phyloP scores from a whole-genome alignment of 805 yeast genomes.

The Candida ficus region DNA sequence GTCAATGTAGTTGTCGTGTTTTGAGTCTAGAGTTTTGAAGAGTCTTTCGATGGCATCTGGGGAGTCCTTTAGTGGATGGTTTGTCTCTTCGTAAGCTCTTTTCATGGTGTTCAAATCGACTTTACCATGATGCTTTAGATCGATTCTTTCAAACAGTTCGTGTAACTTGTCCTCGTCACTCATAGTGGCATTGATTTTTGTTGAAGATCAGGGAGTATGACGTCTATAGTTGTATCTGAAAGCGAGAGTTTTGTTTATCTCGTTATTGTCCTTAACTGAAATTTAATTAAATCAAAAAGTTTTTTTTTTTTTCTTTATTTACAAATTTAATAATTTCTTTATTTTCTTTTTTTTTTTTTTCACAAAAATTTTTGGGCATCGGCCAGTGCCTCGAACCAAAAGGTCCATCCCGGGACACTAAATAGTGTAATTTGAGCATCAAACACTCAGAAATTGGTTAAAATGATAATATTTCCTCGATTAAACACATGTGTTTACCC shows the following conservation, averaged over 20 bases:
- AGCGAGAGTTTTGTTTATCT: too few relatives aligned
- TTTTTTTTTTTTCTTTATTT: too few relatives aligned
- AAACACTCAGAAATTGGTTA: neutral
- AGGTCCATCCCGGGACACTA: too few relatives aligned
- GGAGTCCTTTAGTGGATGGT: constrained; percentile 63
- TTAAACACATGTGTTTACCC: neutral
- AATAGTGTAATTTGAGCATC: neutral
- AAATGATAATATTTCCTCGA: neutral
- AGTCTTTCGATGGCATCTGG: constrained; percentile 53
- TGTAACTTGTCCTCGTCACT: constrained; percentile 7
- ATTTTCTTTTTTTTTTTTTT: too few relatives aligned
- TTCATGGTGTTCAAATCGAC: constrained; percentile 33
- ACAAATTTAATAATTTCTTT: too few relatives aligned
- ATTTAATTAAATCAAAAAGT: too few relatives aligned
- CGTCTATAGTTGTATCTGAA: neutral
- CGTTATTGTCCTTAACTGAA: too few relatives aligned
- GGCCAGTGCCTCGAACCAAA: too few relatives aligned
- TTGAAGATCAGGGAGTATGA: too few relatives aligned
- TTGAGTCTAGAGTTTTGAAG: constrained; percentile 54
- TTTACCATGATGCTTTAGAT: constrained; percentile 32
- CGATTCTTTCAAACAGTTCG: constrained; percentile 39
- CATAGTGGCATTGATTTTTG: constrained; percentile 1
- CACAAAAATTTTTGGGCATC: too few relatives aligned
- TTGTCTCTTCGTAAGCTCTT: constrained; percentile 33
- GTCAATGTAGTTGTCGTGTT: constrained; percentile 53